Conservation (phyloP, 2,329 filamentous ascomycete genomes). For the Phoma sp. region DNA sequence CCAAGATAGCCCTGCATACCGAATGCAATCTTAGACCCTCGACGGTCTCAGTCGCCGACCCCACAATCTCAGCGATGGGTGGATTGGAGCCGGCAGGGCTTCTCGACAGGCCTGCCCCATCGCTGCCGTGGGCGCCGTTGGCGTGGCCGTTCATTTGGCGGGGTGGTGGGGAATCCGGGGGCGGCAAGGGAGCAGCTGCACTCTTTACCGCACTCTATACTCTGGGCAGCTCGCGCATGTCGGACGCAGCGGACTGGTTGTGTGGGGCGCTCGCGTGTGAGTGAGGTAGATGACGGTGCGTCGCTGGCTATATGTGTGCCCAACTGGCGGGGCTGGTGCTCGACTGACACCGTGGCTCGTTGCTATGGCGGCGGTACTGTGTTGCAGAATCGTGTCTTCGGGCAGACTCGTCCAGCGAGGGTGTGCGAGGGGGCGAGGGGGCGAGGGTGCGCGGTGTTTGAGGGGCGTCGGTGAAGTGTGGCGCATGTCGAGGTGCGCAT, state of each 20-base stretch:
- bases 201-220: conserved; percentile 47
- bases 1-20: conserved; percentile 26
- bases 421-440: no score
- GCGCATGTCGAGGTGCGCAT: conserved; percentile 6
- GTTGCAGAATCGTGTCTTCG: not conserved
- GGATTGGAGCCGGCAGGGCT: conserved; percentile 35
- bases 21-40: conserved; percentile 37
- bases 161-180: conserved; percentile 28
- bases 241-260: conserved; percentile 11
- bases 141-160: conserved; percentile 43
- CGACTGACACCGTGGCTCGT: not conserved
- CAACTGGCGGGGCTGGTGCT: not conserved
- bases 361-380: conserved; percentile 3
- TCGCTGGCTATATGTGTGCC: no score
- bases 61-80: conserved; percentile 55
- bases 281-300: conserved; percentile 5
- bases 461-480: not conserved
- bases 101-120: conserved; percentile 31
- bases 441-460: not conserved
- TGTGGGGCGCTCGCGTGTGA: conserved; percentile 18
- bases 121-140: conserved; percentile 34
- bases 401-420: not conserved
- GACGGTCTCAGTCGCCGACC: conserved; percentile 48
- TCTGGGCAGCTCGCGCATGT: conserved; percentile 34
- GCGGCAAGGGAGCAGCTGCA: conserved; percentile 49